Evolutionary conservation across 352 stramenopile species (phyloP), one percentile per base, ranked within the genome.

Genomic region (Blastocystis sp.): DNA sequence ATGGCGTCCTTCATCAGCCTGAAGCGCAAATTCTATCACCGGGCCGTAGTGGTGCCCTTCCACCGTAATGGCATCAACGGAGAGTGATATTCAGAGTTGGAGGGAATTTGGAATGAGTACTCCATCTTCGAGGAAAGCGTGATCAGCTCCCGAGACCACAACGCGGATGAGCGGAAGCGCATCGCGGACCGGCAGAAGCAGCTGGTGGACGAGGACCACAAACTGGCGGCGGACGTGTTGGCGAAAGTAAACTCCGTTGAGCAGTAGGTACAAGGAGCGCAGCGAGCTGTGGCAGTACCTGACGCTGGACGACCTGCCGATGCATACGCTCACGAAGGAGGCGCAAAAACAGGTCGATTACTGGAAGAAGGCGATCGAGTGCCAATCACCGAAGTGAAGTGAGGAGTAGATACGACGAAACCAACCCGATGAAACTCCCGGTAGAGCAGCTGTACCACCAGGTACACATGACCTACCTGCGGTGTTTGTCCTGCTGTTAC

Each of bases 221-320:
- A 84, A 69, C 56, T 84, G n/a, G 74, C 74, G 19, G 60, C n/a
- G n/a, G 74, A 84, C 5, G 74, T 67, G 74, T 84, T 38, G 9
- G 7, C n/a, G 10, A 3, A 21, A 14, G 14, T 28, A 2, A 56
- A 17, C 19, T 67, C 2, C 21, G 2, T 45, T 84, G 2, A 67
- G 2, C 9, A 34, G 3, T 34, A 84, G 74, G 28, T 84, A 84
- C 38, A 69, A 69, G 9, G 21, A 38, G 34, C 74, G 74, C n/a
- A 69, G 34, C 61, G 60, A 84, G 41, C 21, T 62, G 1, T 84
- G 74, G 53, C 74, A 84, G 61, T 52, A 56, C 19, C 65, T 84
- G 21, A 84, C 53, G 41, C 56, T 67, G 56, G 56, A 84, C 53
- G 17, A 67, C 23, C 74, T 84, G 38, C 74, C 74, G 40, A 61